phyloP scores from a whole-genome alignment of 305 asterid genomes.

The Fraxinus xanthoxyloides region DNA sequence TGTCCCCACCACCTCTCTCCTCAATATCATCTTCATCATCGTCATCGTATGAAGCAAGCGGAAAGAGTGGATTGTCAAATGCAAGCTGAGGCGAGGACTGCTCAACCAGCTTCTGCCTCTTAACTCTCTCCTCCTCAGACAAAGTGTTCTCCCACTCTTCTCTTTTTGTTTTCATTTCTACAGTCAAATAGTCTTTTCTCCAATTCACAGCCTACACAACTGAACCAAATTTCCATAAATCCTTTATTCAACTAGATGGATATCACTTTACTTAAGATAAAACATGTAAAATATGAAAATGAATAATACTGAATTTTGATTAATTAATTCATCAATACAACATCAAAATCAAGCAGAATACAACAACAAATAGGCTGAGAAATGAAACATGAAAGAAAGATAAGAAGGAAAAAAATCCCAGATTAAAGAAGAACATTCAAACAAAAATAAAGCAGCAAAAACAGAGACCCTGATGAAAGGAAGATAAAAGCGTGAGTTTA shows the following conservation, averaged over 20 bases:
- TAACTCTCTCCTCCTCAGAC: constrained; percentile 32
- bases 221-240: neutral
- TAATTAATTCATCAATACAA: neutral
- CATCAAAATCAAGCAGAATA: neutral
- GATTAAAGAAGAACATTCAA: neutral
- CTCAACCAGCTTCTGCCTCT: constrained; percentile 40
- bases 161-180: constrained; percentile 44
- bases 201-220: neutral
- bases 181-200: neutral
- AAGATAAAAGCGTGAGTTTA: neutral
- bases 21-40: constrained; percentile 61
- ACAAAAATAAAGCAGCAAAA: neutral
- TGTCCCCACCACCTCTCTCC: constrained; percentile 20
- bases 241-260: neutral
- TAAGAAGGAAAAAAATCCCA: neutral
- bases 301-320: neutral
- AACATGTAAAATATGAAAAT: neutral
- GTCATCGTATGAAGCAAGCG: constrained; percentile 67
- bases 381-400: neutral
- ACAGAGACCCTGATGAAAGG: neutral
- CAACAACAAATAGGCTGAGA: neutral
- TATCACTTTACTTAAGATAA: neutral
- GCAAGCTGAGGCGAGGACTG: constrained; percentile 34
- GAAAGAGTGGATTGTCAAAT: constrained; percentile 59
- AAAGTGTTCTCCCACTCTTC: constrained; percentile 37